Evolutionary conservation across 192 early-diverging fungal genomes (phyloP).

Genomic region (Backusella morwellensis): DNA sequence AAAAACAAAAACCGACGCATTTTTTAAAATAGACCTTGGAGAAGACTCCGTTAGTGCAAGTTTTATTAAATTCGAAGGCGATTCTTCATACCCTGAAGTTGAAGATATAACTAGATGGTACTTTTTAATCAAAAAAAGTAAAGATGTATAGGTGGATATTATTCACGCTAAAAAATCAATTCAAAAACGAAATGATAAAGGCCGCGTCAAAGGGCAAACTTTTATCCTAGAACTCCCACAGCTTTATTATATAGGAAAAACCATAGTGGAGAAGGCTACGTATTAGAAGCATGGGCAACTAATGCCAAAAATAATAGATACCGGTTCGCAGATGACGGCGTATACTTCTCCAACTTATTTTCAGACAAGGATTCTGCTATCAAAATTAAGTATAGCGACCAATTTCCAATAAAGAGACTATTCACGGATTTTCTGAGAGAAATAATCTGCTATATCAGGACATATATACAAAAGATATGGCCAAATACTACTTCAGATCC

Average conservation of each 20-base stretch:
- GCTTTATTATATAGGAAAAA: constrained; percentile 34
- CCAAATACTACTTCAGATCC: no score
- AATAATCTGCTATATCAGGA: neutral
- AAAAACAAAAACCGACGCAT: neutral
- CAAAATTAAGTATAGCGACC: constrained; percentile 38
- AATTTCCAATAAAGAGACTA: constrained; percentile 43
- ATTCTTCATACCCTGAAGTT: neutral
- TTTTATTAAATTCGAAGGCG: constrained; percentile 4
- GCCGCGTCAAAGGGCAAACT: constrained; percentile 14
- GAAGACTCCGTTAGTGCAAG: constrained; percentile 41
- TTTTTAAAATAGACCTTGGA: constrained; percentile 25
- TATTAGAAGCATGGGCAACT: constrained; percentile 31
- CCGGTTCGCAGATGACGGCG: constrained; percentile 8
- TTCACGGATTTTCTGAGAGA: neutral
- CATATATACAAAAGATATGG: neutral
- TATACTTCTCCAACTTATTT: constrained; percentile 35
- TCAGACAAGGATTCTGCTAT: constrained; percentile 28
- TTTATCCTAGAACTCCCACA: constrained; percentile 39
- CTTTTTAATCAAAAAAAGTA: constrained; percentile 18
- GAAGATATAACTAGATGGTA: neutral
- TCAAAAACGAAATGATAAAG: constrained; percentile 18
- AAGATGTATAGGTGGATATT: neutral
- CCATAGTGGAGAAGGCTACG: constrained; percentile 16
- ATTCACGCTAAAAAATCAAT: no score
- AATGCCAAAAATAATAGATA: constrained; percentile 16